Conservation (phyloP, 106 monocot species). For the Dendrobium huoshanense region DNA sequence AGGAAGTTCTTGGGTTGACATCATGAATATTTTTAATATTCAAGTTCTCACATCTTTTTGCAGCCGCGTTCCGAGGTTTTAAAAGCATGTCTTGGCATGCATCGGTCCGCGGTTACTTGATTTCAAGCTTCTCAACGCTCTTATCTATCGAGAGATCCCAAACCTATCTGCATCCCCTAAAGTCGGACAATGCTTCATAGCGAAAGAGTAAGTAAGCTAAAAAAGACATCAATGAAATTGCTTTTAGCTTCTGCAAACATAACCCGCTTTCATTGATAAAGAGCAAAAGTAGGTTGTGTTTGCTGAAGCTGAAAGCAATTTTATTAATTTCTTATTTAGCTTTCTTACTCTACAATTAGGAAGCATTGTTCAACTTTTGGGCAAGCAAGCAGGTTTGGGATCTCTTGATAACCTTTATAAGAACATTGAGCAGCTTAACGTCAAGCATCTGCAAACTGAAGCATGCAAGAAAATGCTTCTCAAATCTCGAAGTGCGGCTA, state of each 20-base stretch:
- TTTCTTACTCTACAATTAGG: background rate
- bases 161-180: background rate
- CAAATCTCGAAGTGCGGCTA: background rate
- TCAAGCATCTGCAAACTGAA: background rate
- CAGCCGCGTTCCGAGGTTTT: background rate
- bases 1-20: background rate
- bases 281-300: background rate
- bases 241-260: conserved; percentile 7
- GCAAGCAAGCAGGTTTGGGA: background rate
- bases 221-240: conserved; percentile 7
- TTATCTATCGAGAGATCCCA: conserved; percentile 12
- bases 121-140: conserved; percentile 4
- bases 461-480: conserved; percentile 25
- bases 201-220: background rate
- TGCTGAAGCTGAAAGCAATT: conserved; percentile 10
- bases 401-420: conserved; percentile 12
- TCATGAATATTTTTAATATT: conserved; percentile 6
- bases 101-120: background rate
- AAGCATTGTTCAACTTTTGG: background rate
- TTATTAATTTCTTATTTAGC: conserved; percentile 5
- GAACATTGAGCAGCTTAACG: conserved; percentile 4
- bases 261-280: background rate
- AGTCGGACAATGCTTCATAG: conserved; percentile 8
- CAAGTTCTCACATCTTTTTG: background rate
- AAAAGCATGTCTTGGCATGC: conserved; percentile 19